A percentile compares a stretch with the other conserved stretches of the same genome.
Evolutionary conservation across 2,329 filamentous ascomycete genomes (phyloP).

Genomic region (Calonectria ilicicola): DNA sequence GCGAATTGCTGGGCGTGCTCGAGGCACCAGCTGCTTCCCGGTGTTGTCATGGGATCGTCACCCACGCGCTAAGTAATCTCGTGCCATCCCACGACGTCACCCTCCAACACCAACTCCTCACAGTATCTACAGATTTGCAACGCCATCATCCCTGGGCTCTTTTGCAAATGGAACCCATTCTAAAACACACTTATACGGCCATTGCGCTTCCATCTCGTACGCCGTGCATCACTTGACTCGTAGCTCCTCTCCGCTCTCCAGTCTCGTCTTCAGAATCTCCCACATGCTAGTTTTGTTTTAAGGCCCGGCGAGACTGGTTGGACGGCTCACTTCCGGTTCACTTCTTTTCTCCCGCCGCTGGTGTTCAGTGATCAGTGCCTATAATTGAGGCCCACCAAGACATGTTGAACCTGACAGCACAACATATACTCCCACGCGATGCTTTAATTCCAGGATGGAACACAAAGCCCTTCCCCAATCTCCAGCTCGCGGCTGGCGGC

Average conservation of each 20-base stretch:
- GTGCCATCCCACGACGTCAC: neutral
- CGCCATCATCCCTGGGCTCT: neutral
- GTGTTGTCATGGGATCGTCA: neutral
- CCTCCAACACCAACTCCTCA: slow-evolving; percentile 1
- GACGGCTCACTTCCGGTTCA: neutral
- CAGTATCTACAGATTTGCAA: neutral
- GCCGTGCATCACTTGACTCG: neutral
- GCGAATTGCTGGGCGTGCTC: neutral
- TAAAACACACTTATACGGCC: neutral
- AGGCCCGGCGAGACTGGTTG: neutral
- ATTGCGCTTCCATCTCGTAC: neutral
- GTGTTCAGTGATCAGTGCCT: neutral
- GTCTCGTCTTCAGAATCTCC: neutral
- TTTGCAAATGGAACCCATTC: neutral
- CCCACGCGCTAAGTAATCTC: neutral
- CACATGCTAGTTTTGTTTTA: neutral
- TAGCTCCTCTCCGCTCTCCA: neutral
- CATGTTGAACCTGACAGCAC: neutral
- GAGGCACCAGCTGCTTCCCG: neutral
- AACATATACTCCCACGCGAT: neutral
- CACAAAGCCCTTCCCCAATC: slow-evolving; percentile 56
- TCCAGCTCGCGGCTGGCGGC: slow-evolving; percentile 63
- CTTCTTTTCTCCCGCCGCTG: neutral
- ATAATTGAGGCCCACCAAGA: neutral
- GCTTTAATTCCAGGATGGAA: slow-evolving; percentile 57